A percentile compares a stretch with the other conserved stretches of the same genome.
phyloP scores from a whole-genome alignment of 805 yeast species.

The Suhomyces canberraensis region DNA sequence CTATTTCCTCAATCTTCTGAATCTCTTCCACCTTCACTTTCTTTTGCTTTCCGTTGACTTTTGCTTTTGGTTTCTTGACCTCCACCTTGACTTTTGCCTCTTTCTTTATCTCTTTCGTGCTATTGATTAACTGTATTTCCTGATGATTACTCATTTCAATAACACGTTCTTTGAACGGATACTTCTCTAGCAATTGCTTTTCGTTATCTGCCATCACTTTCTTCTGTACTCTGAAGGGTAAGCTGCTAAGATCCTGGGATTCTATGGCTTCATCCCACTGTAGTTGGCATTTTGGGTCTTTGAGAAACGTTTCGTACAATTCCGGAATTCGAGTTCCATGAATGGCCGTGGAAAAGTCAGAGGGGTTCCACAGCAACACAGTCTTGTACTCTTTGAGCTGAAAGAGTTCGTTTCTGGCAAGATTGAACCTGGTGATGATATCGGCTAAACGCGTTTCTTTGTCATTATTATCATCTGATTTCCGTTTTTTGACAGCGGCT shows the following conservation, averaged over 20 bases:
- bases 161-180: slow-evolving; percentile 34
- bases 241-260: slow-evolving; percentile 20
- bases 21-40: background rate
- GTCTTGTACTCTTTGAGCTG: slow-evolving; percentile 62
- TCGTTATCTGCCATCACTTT: slow-evolving; percentile 36
- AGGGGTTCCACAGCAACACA: slow-evolving; percentile 60
- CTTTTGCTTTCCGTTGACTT: background rate
- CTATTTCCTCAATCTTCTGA: background rate
- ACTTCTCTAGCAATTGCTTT: slow-evolving; percentile 25
- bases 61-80: background rate
- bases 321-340: slow-evolving; percentile 28
- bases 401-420: slow-evolving; percentile 57
- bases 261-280: slow-evolving; percentile 32
- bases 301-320: slow-evolving; percentile 28
- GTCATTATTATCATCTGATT: background rate
- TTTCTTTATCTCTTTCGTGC: slow-evolving; percentile 2
- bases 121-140: slow-evolving; percentile 19
- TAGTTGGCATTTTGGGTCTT: slow-evolving; percentile 24
- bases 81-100: background rate
- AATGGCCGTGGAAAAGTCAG: slow-evolving; percentile 26
- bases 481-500: slow-evolving; percentile 2
- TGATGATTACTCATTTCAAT: slow-evolving; percentile 18
- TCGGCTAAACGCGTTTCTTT: slow-evolving; percentile 34
- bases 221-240: slow-evolving; percentile 41
- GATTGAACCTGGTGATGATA: slow-evolving; percentile 44